phyloP scores from a whole-genome alignment of 169 alveolate genomes.

The Cryptosporidium canis region DNA sequence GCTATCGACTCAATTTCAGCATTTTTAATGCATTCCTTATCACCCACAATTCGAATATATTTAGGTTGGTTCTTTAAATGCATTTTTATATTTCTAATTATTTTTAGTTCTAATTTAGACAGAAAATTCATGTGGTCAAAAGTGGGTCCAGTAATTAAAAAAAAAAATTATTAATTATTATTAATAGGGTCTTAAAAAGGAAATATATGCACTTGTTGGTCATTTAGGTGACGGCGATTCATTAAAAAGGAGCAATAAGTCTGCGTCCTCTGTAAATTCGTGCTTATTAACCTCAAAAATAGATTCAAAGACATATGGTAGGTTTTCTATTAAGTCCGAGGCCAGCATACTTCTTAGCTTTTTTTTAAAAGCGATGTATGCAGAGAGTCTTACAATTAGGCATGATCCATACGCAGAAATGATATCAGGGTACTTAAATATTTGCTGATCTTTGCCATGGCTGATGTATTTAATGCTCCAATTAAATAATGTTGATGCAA shows the following conservation, averaged over 20 bases:
- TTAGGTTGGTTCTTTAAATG: neutral
- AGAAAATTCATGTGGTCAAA: constrained; percentile 62
- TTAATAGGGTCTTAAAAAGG: neutral
- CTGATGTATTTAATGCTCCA: constrained; percentile 51
- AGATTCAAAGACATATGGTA: constrained; percentile 72
- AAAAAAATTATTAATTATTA: neutral
- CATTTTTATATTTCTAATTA: constrained; percentile 10
- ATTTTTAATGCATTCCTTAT: neutral
- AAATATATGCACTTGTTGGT: neutral
- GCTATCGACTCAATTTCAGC: constrained; percentile 5
- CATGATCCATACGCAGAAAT: constrained; percentile 74
- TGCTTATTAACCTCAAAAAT: constrained; percentile 36
- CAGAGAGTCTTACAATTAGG: constrained; percentile 66
- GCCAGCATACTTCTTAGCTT: constrained; percentile 74
- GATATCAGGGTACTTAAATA: constrained; percentile 55
- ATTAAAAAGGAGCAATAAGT: constrained; percentile 25
- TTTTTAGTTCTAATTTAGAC: constrained; percentile 27
- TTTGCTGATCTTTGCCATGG: neutral
- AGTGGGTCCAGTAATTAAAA: neutral
- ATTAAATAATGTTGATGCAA: constrained; percentile 77
- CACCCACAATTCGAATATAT: constrained; percentile 15
- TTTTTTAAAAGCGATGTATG: constrained; percentile 73
- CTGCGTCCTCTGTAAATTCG: neutral
- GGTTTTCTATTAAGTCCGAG: constrained; percentile 73
- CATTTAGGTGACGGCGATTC: constrained; percentile 15